Evolutionary conservation across 1,139 yeast genomes (phyloP), one percentile per base, ranked within the genome.

Genomic region (Pichia sp.): DNA sequence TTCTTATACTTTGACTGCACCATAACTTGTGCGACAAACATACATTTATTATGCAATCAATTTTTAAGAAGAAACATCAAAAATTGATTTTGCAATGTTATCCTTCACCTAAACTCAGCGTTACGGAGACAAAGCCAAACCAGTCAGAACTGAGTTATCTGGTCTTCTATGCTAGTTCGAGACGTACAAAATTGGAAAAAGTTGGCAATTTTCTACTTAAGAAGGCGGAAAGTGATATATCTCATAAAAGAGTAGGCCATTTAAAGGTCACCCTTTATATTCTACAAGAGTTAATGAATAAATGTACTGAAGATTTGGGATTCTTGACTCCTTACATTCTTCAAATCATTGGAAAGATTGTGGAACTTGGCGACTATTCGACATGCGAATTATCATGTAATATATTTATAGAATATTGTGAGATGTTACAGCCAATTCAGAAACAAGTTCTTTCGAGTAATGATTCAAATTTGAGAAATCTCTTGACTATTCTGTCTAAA

Each of bases 131-230:
- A 66, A 82, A 84, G 55, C 95, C 98, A 9, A 90, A 90, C 62
- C 79, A 95, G 2, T 86, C 95, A 16, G 97, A 92, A 62, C 71
- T 94, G 43, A 84, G 95, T 49, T 88, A 88, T 61, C 71, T 92
- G 54, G 67, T 90, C 37, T 92, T 85, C 68, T 90, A 90, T 62
- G 96, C 95, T n/a, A 81, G 95, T 38, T 84, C 96, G 6, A 72
- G 97, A 55, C 72, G 96, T 49, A 81, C 87, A 38, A 92, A 92
- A 61, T 71, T 92, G 52, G 92, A 85, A 55, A 90, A 90, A 58
- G 96, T 92, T 23, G 83, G 90, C 28, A 66, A 68, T 8, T 87
- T 82, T 58, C 64, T 92, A 47, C 74, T 75, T 43, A 77, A 73
- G 53, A 81, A 79, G 61, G 77, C 92, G n/a, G 59, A 61, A 23